These are phyloP conservation scores for Zygoascus hellenicus DNA, from an alignment of 1,139 yeast genomes.

Conservation along the genomic window DNA sequence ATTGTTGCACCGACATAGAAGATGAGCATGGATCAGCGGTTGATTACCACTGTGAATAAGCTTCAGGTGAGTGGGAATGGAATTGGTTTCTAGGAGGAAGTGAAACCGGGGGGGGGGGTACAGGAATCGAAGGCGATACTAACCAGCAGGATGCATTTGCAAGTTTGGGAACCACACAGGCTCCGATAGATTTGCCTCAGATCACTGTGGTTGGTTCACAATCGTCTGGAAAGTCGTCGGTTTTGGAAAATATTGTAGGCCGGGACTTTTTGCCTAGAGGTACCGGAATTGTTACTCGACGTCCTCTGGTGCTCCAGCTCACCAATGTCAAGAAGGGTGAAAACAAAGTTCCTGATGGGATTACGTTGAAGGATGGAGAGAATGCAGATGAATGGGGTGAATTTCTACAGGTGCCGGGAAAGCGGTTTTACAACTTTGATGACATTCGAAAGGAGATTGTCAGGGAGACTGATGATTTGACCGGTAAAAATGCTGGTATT, in stretches of 20 bases:
- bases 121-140: slow-evolving; percentile 63
- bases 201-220: slow-evolving; percentile 96
- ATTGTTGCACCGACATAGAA: too few relatives aligned
- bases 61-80: slow-evolving; percentile 55
- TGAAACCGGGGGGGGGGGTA: slow-evolving; percentile 44
- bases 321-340: slow-evolving; percentile 60
- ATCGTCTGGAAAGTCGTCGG: slow-evolving; percentile 91
- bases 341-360: slow-evolving; percentile 84
- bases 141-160: slow-evolving; percentile 71
- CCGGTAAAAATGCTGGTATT: slow-evolving; percentile 90
- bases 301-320: slow-evolving; percentile 81
- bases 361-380: slow-evolving; percentile 59
- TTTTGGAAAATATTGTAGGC: slow-evolving; percentile 92
- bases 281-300: slow-evolving; percentile 90
- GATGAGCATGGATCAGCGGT: slow-evolving; percentile 71
- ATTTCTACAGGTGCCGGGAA: slow-evolving; percentile 85
- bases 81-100: slow-evolving; percentile 63
- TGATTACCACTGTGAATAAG: slow-evolving; percentile 85
- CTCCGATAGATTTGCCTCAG: slow-evolving; percentile 74
- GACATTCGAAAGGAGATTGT: slow-evolving; percentile 89
- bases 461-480: slow-evolving; percentile 87
- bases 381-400: slow-evolving; percentile 98
- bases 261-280: slow-evolving; percentile 94
- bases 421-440: slow-evolving; percentile 81
- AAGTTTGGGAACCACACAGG: slow-evolving; percentile 61